Base-by-base conservation (phyloP, 441 rosid species). In the Sinapis alba region DNA sequence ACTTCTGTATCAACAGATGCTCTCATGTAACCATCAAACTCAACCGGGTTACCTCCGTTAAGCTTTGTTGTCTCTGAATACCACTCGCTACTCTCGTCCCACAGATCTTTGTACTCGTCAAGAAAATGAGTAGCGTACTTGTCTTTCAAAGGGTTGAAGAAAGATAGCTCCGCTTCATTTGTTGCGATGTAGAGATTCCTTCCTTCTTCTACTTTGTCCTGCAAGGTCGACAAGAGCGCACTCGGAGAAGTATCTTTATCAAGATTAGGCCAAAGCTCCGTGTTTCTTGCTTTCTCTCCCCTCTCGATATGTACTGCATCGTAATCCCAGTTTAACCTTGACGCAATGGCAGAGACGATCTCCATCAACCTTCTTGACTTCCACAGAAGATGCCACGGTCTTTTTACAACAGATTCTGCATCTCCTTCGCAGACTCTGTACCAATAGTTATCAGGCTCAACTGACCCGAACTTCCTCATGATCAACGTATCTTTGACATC, bases 371-470 rank as follows among this genome's bases (percentile, higher is more conserved):
- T 86, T 71, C 86, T 95, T 0, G 98, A 92, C 78, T 95, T 95
- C 99, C 99, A 92, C 57, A 90, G 12, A 75, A 91, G 75, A 85
- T 88, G 92, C 96, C 98, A 95, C 0, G 99, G 97, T 66, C 98
- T 84, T 69, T 86, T 85, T 60, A 95, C 77, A 16, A 83, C 82
- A 51, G 94, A 86, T 65, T 95, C 99, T 6, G 96, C 84, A 78
- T 95, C 99, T 47, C 97, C 99, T 80, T 95, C 97, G 11, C 98
- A 95, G 11, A 91, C 97, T 59, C 96, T 87, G 69, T 92, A 95
- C 98, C 98, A 92, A 84, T 91, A 95, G 75, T 95, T 92, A 74
- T 95, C 98, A 6, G 97, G 97, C 77, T 95, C 97, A 2, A 89
- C 96, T 0, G 83, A 80, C 64, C 99, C 97, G 72, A 95, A 95